Conservation (phyloP, 2,329 filamentous ascomycete species). For the Pseudocercospora ulei region DNA sequence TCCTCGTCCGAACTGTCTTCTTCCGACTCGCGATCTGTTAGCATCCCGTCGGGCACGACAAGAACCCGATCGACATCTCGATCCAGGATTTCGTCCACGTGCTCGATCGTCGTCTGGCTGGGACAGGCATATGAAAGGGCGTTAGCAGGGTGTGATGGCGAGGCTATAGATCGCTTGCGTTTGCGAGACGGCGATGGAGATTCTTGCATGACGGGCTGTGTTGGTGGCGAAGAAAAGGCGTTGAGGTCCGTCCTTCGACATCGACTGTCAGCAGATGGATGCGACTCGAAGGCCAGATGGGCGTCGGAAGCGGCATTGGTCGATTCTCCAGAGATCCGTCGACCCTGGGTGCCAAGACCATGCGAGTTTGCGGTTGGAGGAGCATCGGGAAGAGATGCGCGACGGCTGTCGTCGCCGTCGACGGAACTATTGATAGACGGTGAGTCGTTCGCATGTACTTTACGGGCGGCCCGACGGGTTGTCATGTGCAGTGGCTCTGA, state of each 20-base stretch:
- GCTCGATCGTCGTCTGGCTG: not conserved
- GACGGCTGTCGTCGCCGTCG: constrained; percentile 22
- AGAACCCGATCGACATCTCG: constrained; percentile 8
- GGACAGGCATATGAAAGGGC: constrained; percentile 7
- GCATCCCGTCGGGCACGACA: constrained; percentile 12
- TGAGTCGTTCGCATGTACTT: constrained; percentile 15
- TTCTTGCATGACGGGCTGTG: constrained; percentile 2
- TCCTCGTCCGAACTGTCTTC: constrained; percentile 23
- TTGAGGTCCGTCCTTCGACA: constrained; percentile 3
- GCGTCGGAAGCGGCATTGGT: constrained; percentile 16
- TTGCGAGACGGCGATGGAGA: constrained; percentile 25
- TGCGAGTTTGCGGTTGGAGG: constrained; percentile 23
- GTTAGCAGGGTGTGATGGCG: constrained; percentile 17
- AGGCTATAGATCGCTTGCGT: constrained; percentile 25
- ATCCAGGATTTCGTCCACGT: constrained; percentile 6
- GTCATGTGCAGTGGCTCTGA: constrained; percentile 45
- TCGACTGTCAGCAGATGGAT: constrained; percentile 11
- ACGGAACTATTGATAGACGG: constrained; percentile 27
- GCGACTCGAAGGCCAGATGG: constrained; percentile 14
- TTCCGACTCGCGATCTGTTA: constrained; percentile 15
- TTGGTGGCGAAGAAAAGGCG: constrained; percentile 7
- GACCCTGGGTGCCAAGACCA: constrained; percentile 24
- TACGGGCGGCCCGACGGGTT: constrained; percentile 33
- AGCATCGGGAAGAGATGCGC: constrained; percentile 24
- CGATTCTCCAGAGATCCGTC: constrained; percentile 20